Conservation (phyloP, 345 rosid species). For the Microthlaspi erraticum region DNA sequence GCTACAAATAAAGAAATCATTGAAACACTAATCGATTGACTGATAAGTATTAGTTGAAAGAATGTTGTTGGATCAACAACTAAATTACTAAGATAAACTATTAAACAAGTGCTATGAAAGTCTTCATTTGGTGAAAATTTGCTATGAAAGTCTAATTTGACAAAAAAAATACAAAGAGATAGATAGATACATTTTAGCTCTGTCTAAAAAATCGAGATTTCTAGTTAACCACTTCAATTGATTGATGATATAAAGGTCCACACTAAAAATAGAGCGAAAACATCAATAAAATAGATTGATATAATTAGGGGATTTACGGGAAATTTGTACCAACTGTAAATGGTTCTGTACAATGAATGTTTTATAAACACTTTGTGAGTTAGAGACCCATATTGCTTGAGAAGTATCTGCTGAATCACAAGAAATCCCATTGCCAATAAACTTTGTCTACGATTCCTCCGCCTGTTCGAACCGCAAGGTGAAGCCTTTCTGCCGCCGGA, state of each 20-base stretch:
- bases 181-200: no score
- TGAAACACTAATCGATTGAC: constrained; percentile 2
- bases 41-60: constrained; percentile 7
- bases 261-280: background rate
- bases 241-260: constrained; percentile 1
- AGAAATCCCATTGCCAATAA: constrained; percentile 93
- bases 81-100: background rate
- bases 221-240: background rate
- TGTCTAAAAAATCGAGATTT: no score
- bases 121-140: background rate
- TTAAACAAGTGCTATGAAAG: background rate
- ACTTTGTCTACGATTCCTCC: constrained; percentile 96
- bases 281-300: background rate
- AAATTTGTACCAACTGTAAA: constrained; percentile 21
- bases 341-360: constrained; percentile 46
- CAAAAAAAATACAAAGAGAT: background rate
- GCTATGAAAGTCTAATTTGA: background rate
- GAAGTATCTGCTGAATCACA: constrained; percentile 44
- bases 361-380: constrained; percentile 38
- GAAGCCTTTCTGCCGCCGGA: constrained; percentile 92
- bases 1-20: constrained; percentile 9
- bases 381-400: constrained; percentile 14
- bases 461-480: constrained; percentile 85
- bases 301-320: background rate
- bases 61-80: constrained; percentile 14